phyloP scores from a whole-genome alignment of 108 stramenopile species.

The Poteriospumella lacustris region DNA sequence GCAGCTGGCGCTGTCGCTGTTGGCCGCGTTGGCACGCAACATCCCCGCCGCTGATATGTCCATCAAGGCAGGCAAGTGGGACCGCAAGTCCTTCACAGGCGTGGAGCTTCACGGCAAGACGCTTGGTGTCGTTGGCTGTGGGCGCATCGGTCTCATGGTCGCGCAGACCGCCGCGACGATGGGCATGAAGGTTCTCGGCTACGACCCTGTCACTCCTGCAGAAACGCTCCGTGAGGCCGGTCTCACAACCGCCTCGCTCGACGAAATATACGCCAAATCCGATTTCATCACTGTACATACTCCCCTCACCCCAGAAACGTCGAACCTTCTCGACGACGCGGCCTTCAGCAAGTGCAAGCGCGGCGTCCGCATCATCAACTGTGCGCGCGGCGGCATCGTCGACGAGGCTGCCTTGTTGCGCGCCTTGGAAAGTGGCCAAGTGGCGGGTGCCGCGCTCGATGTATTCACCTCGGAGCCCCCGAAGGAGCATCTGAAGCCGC shows the following conservation, averaged over 20 bases:
- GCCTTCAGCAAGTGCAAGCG: slow-evolving; percentile 46
- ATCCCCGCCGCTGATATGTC: slow-evolving; percentile 52
- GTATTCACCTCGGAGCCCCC: slow-evolving; percentile 52
- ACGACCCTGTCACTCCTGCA: slow-evolving; percentile 40
- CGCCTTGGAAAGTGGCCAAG: slow-evolving; percentile 45
- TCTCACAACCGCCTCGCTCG: background rate
- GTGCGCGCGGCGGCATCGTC: slow-evolving; percentile 51
- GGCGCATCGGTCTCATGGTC: slow-evolving; percentile 44
- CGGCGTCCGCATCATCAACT: slow-evolving; percentile 51
- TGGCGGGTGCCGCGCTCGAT: slow-evolving; percentile 48
- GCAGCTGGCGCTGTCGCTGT: slow-evolving; percentile 49
- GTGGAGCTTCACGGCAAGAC: slow-evolving; percentile 53
- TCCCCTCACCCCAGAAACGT: slow-evolving; percentile 50
- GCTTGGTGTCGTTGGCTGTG: slow-evolving; percentile 51
- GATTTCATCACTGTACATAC: slow-evolving; percentile 56
- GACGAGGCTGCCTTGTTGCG: slow-evolving; percentile 41
- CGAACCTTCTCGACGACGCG: slow-evolving; percentile 43
- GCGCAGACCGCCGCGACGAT: background rate
- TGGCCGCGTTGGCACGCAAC: slow-evolving; percentile 38
- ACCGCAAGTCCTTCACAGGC: slow-evolving; percentile 52
- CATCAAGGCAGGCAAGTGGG: slow-evolving; percentile 56
- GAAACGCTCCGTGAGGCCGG: slow-evolving; percentile 35
- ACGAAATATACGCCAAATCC: background rate
- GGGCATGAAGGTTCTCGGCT: slow-evolving; percentile 46
- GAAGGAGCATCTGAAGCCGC: slow-evolving; percentile 22